Evolutionary conservation across 1,139 yeast genomes (phyloP).

Genomic region (Lodderomyces beijingensis): DNA sequence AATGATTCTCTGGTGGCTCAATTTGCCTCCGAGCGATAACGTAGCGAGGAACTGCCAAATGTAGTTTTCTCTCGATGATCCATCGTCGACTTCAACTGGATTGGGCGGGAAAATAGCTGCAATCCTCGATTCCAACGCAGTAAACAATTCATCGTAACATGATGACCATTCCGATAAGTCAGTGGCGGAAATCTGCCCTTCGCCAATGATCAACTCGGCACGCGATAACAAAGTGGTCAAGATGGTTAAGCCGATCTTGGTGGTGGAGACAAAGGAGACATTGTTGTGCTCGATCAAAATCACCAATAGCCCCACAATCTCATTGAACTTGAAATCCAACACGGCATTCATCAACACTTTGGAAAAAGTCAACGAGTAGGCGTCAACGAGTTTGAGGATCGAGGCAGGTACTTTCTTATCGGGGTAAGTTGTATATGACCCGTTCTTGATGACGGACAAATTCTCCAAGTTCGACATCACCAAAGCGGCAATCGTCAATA

Average conservation of each 20-base stretch:
- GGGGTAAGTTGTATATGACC: constrained; percentile 70
- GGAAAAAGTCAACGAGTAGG: constrained; percentile 77
- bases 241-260: constrained; percentile 82
- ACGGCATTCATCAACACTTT: constrained; percentile 83
- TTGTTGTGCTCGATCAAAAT: constrained; percentile 70
- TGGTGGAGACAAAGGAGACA: constrained; percentile 69
- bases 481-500: constrained; percentile 72
- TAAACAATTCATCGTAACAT: constrained; percentile 79
- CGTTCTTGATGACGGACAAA: constrained; percentile 71
- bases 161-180: constrained; percentile 71
- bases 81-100: constrained; percentile 55
- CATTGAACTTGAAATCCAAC: constrained; percentile 77
- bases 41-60: constrained; percentile 98
- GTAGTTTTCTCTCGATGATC: constrained; percentile 56
- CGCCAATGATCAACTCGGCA: constrained; percentile 90
- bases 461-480: constrained; percentile 80
- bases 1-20: constrained; percentile 89
- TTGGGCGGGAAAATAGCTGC: constrained; percentile 80
- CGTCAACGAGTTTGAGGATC: constrained; percentile 63
- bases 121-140: constrained; percentile 73
- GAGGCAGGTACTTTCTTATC: constrained; percentile 49
- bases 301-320: constrained; percentile 76
- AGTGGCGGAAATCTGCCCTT: constrained; percentile 56
- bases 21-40: constrained; percentile 85
- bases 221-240: constrained; percentile 86